Evolutionary conservation across 2,329 filamentous ascomycete genomes (phyloP).

Genomic region (Trichothecium sympodiale): DNA sequence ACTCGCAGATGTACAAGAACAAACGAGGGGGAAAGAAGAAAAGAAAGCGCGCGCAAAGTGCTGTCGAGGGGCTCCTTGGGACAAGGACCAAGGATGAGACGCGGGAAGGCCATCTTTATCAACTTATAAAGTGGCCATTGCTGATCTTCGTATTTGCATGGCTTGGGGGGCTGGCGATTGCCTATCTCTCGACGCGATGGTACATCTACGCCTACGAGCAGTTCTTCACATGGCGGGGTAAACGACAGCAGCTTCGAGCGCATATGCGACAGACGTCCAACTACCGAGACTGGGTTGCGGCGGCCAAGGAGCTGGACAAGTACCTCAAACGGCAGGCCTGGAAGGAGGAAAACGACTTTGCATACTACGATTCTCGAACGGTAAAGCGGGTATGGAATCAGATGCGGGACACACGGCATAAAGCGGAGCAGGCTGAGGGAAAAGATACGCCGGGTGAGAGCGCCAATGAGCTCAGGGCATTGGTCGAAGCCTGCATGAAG

Average conservation of each 20-base stretch:
- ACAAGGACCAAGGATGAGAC: conserved; percentile 78
- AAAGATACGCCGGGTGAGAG: conserved; percentile 33
- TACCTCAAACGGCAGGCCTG: conserved; percentile 73
- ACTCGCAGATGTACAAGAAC: conserved; percentile 47
- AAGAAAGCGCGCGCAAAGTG: conserved; percentile 23
- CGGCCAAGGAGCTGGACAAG: conserved; percentile 67
- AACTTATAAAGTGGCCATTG: conserved; percentile 83
- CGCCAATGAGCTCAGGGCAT: conserved; percentile 62
- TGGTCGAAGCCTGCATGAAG: conserved; percentile 88
- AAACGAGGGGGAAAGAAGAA: conserved; percentile 27
- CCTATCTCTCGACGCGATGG: conserved; percentile 70
- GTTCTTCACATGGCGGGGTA: conserved; percentile 79
- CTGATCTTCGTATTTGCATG: conserved; percentile 70
- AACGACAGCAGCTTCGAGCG: conserved; percentile 57
- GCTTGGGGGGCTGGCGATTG: conserved; percentile 58
- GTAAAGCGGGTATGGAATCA: conserved; percentile 68
- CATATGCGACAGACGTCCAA: conserved; percentile 60
- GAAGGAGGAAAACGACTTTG: conserved; percentile 67
- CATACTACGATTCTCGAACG: conserved; percentile 82
- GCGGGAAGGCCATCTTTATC: conserved; percentile 84
- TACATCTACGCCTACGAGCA: conserved; percentile 94
- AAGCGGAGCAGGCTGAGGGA: conserved; percentile 41
- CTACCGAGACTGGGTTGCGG: conserved; percentile 75
- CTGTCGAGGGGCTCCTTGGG: conserved; percentile 30
- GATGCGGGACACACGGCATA: conserved; percentile 52